phyloP scores from a whole-genome alignment of 805 yeast genomes.

The Spathaspora hagerdaliae region DNA sequence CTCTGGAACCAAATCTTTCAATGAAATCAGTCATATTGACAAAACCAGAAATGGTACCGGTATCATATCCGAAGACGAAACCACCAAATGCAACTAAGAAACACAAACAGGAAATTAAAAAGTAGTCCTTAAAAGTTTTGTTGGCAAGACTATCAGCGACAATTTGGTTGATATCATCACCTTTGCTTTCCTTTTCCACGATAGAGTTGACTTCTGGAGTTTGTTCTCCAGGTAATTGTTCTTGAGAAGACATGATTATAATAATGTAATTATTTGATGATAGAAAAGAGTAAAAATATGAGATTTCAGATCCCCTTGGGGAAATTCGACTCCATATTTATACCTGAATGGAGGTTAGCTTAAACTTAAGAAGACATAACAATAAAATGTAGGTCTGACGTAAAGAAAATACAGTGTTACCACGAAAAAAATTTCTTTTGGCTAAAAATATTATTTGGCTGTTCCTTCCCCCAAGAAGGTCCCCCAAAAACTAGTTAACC shows the following conservation, averaged over 20 bases:
- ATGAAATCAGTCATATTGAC: constrained; percentile 59
- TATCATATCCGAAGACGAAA: constrained; percentile 74
- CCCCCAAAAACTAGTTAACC: too few relatives aligned
- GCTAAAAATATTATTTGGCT: too few relatives aligned
- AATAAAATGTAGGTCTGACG: too few relatives aligned
- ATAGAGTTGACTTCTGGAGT: constrained; percentile 29
- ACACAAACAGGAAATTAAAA: constrained; percentile 39
- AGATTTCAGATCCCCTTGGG: background rate
- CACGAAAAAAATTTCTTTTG: too few relatives aligned
- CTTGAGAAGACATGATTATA: constrained; percentile 18
- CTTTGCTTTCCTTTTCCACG: constrained; percentile 19
- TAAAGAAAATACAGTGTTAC: too few relatives aligned
- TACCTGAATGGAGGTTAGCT: background rate
- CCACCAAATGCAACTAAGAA: constrained; percentile 71
- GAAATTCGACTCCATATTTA: constrained; percentile 1
- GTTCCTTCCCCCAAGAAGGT: too few relatives aligned
- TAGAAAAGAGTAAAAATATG: background rate
- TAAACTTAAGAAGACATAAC: too few relatives aligned
- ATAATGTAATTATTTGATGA: background rate
- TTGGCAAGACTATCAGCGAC: constrained; percentile 11
- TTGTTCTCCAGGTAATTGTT: constrained; percentile 23
- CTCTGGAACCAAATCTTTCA: constrained; percentile 46
- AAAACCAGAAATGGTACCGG: constrained; percentile 74
- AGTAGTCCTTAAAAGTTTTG: constrained; percentile 30
- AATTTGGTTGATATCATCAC: constrained; percentile 4